Conservation (phyloP, 2,329 filamentous ascomycete genomes). For the Paraphoma sp. region DNA sequence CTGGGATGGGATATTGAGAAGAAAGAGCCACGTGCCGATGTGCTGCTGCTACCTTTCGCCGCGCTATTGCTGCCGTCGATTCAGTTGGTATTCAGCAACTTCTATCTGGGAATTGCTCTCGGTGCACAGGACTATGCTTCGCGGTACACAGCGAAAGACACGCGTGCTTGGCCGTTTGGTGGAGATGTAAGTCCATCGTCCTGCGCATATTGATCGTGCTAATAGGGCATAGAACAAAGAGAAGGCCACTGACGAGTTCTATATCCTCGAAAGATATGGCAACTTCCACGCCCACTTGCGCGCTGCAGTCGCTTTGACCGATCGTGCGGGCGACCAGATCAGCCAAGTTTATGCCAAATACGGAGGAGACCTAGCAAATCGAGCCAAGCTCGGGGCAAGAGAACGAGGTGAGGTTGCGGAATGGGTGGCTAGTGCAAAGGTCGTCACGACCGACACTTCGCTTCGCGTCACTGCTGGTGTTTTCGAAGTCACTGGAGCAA, state of each 20-base stretch:
- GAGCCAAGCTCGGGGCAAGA: constrained; percentile 56
- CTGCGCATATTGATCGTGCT: not conserved
- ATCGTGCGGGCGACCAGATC: constrained; percentile 61
- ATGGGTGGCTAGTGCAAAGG: constrained; percentile 67
- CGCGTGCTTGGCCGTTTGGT: constrained; percentile 69
- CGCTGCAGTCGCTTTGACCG: constrained; percentile 65
- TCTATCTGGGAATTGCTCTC: constrained; percentile 69
- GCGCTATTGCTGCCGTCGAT: constrained; percentile 68
- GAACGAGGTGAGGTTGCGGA: constrained; percentile 68
- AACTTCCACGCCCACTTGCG: constrained; percentile 68
- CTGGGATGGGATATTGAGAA: constrained; percentile 63
- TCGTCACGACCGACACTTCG: constrained; percentile 67
- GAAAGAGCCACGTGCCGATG: constrained; percentile 58
- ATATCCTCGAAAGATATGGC: constrained; percentile 69
- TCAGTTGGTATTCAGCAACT: constrained; percentile 71
- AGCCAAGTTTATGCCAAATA: constrained; percentile 56
- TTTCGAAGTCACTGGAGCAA: constrained; percentile 69
- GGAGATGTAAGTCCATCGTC: constrained; percentile 53
- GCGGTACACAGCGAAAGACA: constrained; percentile 63
- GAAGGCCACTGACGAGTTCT: constrained; percentile 67
- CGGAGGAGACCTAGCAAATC: constrained; percentile 34
- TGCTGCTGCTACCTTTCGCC: constrained; percentile 62
- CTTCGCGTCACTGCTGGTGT: constrained; percentile 66
- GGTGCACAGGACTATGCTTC: constrained; percentile 64
- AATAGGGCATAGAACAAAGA: constrained; percentile 56